phyloP scores from a whole-genome alignment of 2,329 filamentous ascomycete genomes.

The Metarhizium anisopliae region DNA sequence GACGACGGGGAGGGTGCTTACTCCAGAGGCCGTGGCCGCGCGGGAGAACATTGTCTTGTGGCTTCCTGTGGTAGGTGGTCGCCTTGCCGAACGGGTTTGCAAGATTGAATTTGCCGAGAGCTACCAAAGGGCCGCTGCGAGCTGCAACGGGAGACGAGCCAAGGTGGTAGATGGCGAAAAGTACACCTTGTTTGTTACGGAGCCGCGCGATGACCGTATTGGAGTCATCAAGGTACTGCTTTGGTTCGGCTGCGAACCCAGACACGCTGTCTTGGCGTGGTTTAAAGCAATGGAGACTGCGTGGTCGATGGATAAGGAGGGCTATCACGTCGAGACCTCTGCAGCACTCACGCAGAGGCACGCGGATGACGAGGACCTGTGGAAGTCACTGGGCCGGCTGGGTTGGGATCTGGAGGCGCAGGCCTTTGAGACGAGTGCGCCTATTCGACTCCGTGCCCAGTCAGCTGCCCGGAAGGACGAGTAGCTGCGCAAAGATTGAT shows the following conservation, averaged over 20 bases:
- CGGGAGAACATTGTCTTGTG: conserved; percentile 54
- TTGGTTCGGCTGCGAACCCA: conserved; percentile 18
- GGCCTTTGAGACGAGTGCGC: conserved; percentile 27
- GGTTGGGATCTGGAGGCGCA: conserved; percentile 28
- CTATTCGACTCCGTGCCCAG: conserved; percentile 21
- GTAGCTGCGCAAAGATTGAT: conserved; percentile 4
- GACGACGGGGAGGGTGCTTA: conserved; percentile 40
- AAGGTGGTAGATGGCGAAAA: conserved; percentile 20
- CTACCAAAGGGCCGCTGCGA: conserved; percentile 28
- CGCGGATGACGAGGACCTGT: conserved; percentile 15
- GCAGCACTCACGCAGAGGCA: background rate
- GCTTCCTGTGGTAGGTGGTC: conserved; percentile 22
- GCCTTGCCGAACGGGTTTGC: conserved; percentile 15
- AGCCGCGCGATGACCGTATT: conserved; percentile 10
- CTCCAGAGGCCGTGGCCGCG: conserved; percentile 56
- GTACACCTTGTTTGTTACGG: conserved; percentile 21
- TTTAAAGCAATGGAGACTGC: conserved; percentile 28
- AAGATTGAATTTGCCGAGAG: conserved; percentile 32
- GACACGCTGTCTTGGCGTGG: conserved; percentile 26
- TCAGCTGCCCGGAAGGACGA: conserved; percentile 16
- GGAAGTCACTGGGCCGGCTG: conserved; percentile 16
- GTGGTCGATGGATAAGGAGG: conserved; percentile 19
- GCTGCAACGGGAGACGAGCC: conserved; percentile 10
- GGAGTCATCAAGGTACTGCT: conserved; percentile 26
- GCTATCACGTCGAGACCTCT: conserved; percentile 11